These are phyloP conservation scores for Cyclotella cryptica DNA, from an alignment of 108 stramenopile species.

Conservation along the genomic window DNA sequence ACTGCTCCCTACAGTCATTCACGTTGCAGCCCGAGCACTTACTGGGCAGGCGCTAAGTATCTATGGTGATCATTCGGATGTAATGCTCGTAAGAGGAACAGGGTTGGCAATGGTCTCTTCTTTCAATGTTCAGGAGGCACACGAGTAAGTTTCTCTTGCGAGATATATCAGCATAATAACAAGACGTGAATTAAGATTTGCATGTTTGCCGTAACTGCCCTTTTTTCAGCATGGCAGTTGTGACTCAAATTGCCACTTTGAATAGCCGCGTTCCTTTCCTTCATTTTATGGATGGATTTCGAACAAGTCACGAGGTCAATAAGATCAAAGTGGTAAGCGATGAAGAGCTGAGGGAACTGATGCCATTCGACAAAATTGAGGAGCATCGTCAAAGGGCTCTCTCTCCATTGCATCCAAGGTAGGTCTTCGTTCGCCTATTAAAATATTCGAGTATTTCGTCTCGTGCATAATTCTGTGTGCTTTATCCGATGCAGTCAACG, in stretches of 20 bases:
- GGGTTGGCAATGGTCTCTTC: slow-evolving; percentile 67
- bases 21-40: slow-evolving; percentile 67
- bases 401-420: slow-evolving; percentile 71
- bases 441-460: not conserved
- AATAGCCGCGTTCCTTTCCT: slow-evolving; percentile 68
- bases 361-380: slow-evolving; percentile 69
- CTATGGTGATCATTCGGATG: slow-evolving; percentile 72
- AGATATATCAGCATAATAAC: not conserved
- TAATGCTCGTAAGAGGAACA: slow-evolving; percentile 67
- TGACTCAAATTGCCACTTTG: slow-evolving; percentile 62
- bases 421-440: slow-evolving; percentile 15
- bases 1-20: slow-evolving; percentile 68
- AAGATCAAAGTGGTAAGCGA: slow-evolving; percentile 60
- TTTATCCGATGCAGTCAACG: slow-evolving; percentile 50
- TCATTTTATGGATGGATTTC: slow-evolving; percentile 76
- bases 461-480: slow-evolving; percentile 3
- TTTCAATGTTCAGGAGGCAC: slow-evolving; percentile 70
- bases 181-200: no score
- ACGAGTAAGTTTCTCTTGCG: slow-evolving; percentile 35
- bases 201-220: not conserved
- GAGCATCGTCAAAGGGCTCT: slow-evolving; percentile 67
- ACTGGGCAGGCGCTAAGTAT: slow-evolving; percentile 69
- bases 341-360: slow-evolving; percentile 55
- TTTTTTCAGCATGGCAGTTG: slow-evolving; percentile 54
- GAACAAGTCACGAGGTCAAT: slow-evolving; percentile 71